A percentile compares a stretch with the other conserved stretches of the same genome.
phyloP scores from a whole-genome alignment of 2,329 filamentous ascomycete species.

The Pestalotiopsis sp. region DNA sequence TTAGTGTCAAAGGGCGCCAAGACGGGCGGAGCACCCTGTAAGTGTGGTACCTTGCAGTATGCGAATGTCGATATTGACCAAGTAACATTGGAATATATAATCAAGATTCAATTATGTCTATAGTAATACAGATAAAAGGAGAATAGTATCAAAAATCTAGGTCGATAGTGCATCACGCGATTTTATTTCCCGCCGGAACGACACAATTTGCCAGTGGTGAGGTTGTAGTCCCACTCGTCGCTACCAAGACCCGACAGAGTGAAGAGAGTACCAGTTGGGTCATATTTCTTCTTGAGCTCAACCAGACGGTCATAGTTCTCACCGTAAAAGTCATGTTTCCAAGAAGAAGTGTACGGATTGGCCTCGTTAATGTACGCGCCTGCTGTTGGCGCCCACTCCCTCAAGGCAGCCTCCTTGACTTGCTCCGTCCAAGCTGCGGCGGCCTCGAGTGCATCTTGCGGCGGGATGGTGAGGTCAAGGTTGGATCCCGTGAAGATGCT shows the following conservation, averaged over 20 bases:
- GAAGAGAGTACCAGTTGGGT: neutral
- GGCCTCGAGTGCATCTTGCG: neutral
- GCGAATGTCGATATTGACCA: too few relatives aligned
- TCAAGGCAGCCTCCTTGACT: neutral
- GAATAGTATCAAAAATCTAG: neutral
- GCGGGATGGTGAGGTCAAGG: neutral
- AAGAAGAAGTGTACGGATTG: neutral
- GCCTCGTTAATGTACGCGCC: slow-evolving; percentile 1
- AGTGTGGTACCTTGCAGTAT: too few relatives aligned
- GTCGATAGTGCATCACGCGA: neutral
- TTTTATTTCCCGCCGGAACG: neutral
- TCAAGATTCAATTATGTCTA: too few relatives aligned
- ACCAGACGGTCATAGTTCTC: slow-evolving; percentile 1
- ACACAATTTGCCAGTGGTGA: neutral
- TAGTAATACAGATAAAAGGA: neutral
- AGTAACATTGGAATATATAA: too few relatives aligned
- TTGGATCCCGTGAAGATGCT: neutral
- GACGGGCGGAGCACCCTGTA: too few relatives aligned
- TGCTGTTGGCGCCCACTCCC: neutral
- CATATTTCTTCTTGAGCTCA: slow-evolving; percentile 1
- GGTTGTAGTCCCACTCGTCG: slow-evolving; percentile 2
- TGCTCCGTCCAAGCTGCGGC: neutral
- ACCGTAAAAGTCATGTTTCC: neutral
- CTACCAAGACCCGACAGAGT: neutral
- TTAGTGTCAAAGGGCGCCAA: too few relatives aligned